A percentile compares a stretch with the other conserved stretches of the same genome.
Conservation (phyloP, 768 basidiomycete genomes). For the Tremella yokohamensis region DNA sequence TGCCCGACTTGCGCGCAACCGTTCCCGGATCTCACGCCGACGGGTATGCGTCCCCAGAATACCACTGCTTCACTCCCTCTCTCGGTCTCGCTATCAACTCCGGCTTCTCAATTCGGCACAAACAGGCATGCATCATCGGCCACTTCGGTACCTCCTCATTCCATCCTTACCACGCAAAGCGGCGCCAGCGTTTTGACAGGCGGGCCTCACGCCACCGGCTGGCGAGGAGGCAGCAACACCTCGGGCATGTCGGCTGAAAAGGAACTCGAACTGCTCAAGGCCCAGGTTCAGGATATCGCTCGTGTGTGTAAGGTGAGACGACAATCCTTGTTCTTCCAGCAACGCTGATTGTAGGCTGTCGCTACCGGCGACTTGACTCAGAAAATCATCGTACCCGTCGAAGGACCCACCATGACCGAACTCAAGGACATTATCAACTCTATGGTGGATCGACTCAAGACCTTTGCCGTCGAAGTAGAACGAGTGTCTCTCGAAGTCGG, state of each 20-base stretch:
- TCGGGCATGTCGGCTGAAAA: slow-evolving; percentile 52
- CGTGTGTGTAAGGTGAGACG: slow-evolving; percentile 64
- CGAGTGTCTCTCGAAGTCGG: slow-evolving; percentile 61
- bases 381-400: slow-evolving; percentile 73
- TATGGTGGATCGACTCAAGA: slow-evolving; percentile 67
- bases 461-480: slow-evolving; percentile 88
- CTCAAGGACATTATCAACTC: slow-evolving; percentile 59
- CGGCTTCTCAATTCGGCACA: slow-evolving; percentile 19
- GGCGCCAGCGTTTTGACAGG: slow-evolving; percentile 28
- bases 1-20: slow-evolving; percentile 35
- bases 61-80: slow-evolving; percentile 24
- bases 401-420: slow-evolving; percentile 74
- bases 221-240: slow-evolving; percentile 25
- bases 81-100: slow-evolving; percentile 28
- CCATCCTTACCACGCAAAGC: slow-evolving; percentile 27
- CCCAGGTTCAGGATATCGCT: slow-evolving; percentile 78
- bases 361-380: slow-evolving; percentile 71
- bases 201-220: slow-evolving; percentile 31
- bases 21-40: not conserved
- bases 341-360: slow-evolving; percentile 56
- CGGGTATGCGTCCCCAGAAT: not conserved
- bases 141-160: no score
- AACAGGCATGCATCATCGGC: no score
- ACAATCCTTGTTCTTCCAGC: no score
- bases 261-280: slow-evolving; percentile 73